Base-by-base conservation (phyloP, 2,329 filamentous ascomycete genomes). In the Arthroderma uncinatum region DNA sequence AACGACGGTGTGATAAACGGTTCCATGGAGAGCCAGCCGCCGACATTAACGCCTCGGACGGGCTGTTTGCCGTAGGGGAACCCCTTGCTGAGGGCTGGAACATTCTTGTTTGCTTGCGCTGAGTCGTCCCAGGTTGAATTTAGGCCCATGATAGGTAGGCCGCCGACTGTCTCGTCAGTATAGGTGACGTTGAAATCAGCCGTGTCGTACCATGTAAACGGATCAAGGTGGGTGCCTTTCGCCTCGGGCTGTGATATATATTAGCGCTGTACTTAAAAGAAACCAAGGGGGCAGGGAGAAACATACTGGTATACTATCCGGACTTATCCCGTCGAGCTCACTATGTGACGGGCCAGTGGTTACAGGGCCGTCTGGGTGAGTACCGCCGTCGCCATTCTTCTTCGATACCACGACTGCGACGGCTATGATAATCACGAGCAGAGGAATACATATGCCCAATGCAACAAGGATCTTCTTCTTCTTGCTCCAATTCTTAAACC, bases 1-100 rank as follows among this genome's bases (percentile, higher is more conserved):
- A 95, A 79, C 0, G 91, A 96, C 0, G 93, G 93, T 2, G 89
- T 92, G 68, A 98, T 97, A 70, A 95, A 96, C 0, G 93, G 93
- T 67, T 98, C 93, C 10, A 98, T 75, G 2, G 86, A 87, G 1
- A 98, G 80, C 93, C 93, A 98, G 10, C 93, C 93, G 54, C 93
- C 93, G 0, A 97, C 70, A 65, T 95, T 97, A 36, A 97, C 89
- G 0, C 93, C 93, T 5, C 92, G 83, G 23, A 94, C 89, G 1
- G 91, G 90, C 56, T 79, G 83, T 21, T 81, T 82, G 1, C 83
- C 81, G 65, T 97, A 98, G 1, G 85, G 83, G 80, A 92, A 96
- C 0, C 78, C 66, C 60, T 91, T 78, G 63, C 89, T 80, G 5
- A 98, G 77, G 1, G 89, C 77, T 0, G 90, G 87, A 0, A 94